Conservation (phyloP, 2,329 filamentous ascomycete genomes). For the Exophiala sp. region DNA sequence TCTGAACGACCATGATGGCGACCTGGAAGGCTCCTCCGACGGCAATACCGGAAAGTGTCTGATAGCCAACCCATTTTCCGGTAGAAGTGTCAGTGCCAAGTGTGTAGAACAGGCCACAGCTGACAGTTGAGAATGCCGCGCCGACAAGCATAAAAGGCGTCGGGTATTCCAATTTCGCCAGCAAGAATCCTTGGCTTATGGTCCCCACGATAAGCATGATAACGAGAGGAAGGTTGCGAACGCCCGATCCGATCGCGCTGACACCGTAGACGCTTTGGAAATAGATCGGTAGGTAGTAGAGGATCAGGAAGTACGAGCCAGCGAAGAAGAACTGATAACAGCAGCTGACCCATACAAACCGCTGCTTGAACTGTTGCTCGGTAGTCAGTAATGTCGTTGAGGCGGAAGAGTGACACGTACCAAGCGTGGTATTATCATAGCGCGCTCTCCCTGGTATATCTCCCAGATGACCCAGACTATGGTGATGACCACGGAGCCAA, state of each 20-base stretch:
- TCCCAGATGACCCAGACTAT: slow-evolving; percentile 34
- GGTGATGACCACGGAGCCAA: slow-evolving; percentile 47
- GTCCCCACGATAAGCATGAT: slow-evolving; percentile 20
- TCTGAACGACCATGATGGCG: slow-evolving; percentile 36
- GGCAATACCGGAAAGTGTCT: slow-evolving; percentile 31
- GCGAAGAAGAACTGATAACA: slow-evolving; percentile 12
- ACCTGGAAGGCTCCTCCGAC: slow-evolving; percentile 27
- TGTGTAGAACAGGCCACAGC: slow-evolving; percentile 25
- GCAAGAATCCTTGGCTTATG: slow-evolving; percentile 1
- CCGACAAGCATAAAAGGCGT: slow-evolving; percentile 6
- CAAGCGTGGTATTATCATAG: slow-evolving; percentile 33
- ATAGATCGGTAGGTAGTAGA: slow-evolving; percentile 39
- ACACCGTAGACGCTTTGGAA: slow-evolving; percentile 34
- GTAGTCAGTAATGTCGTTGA: slow-evolving; percentile 14
- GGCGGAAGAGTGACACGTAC: slow-evolving; percentile 39
- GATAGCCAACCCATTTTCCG: slow-evolving; percentile 33
- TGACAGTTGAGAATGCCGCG: slow-evolving; percentile 7
- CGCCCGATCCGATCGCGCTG: slow-evolving; percentile 21
- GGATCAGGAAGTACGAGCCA: slow-evolving; percentile 29
- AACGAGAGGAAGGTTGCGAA: slow-evolving; percentile 35
- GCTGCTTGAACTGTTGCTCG: slow-evolving; percentile 27
- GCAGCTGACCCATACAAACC: slow-evolving; percentile 30
- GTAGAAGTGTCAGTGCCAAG: slow-evolving; percentile 22
- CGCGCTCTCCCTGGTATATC: slow-evolving; percentile 29
- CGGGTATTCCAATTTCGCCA: slow-evolving; percentile 14